phyloP scores from a whole-genome alignment of 768 basidiomycete genomes.

The Kockovaella imperatae region DNA sequence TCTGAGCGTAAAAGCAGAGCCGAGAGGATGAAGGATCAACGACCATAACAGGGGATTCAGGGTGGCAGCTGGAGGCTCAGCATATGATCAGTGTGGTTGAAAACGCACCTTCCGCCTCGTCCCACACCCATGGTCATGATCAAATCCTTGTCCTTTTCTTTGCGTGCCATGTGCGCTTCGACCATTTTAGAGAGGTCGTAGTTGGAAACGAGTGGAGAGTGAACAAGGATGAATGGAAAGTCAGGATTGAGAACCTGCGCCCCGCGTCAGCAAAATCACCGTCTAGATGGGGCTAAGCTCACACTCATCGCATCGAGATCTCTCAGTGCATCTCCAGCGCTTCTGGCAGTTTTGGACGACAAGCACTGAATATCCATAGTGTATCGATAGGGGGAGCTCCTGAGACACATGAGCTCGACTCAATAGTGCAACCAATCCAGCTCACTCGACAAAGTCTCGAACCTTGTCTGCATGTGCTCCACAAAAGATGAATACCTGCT shows the following conservation, averaged over 20 bases:
- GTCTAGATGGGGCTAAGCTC: not conserved
- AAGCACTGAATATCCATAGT: conserved; percentile 39
- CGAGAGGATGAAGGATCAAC: conserved; percentile 38
- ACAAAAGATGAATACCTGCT: conserved; percentile 92
- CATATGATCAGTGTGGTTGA: not conserved
- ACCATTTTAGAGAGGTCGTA: conserved; percentile 84
- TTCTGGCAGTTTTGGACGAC: conserved; percentile 36
- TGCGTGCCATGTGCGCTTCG: conserved; percentile 74
- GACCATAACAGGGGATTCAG: conserved; percentile 51
- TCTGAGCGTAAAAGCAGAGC: conserved; percentile 32
- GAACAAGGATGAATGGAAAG: conserved; percentile 43
- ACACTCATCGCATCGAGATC: conserved; percentile 42
- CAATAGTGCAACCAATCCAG: conserved; percentile 5
- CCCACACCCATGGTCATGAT: conserved; percentile 80
- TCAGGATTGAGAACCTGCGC: conserved; percentile 43
- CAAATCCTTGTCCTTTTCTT: conserved; percentile 79
- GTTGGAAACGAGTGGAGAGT: conserved; percentile 66
- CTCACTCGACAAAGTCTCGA: conserved; percentile 74
- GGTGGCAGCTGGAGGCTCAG: conserved; percentile 48
- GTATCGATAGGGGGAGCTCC: conserved; percentile 20
- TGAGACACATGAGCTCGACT: conserved; percentile 1
- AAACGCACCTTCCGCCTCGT: conserved; percentile 38
- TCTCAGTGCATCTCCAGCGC: conserved; percentile 43
- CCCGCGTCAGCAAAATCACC: not conserved
- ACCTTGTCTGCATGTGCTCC: conserved; percentile 82